Evolutionary conservation across 2,329 filamentous ascomycete genomes (phyloP), one percentile per base, ranked within the genome.

Genomic region (Fusarium staphyleae): DNA sequence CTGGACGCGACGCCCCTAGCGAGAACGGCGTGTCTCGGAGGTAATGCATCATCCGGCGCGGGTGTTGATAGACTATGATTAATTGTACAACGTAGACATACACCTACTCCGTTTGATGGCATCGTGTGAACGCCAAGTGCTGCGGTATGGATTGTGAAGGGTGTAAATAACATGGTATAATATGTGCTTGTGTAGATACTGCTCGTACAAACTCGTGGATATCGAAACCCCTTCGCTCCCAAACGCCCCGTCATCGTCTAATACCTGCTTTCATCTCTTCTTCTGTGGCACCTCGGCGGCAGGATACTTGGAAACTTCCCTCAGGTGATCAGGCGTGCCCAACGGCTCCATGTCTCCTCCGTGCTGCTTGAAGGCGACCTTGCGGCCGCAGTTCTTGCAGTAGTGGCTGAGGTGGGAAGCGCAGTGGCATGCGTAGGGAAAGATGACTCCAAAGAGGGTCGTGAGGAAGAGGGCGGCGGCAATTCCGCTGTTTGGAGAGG

Each of bases 261-360:
- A 5, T 4, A 2, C 16, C 10, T 2, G 3, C 22, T 15, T 15
- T 15, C 39, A 54, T n/a, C 56, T 55, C 34, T 59, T 41, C 18
- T 40, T 40, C 12, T 24, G 22, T 8, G 22, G 26, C 5, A 48
- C 44, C 1, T 45, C 37, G 3, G 60, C 58, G 3, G 52, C 41
- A 11, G 60, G 55, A 24, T 62, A 69, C 24, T 50, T 67, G 6
- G 66, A 69, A 5, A 52, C 46, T 30, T 69, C 52, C 10, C 66
- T 48, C 11, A 69, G 15, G 36, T 69, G 66, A 10, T 67, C 66
- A 4, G 66, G 66, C 13, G 66, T 69, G 4, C 66, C 66, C 7
- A 66, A 41, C 3, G 55, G 41, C 16, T 52, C 28, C 62, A 68
- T 66, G 7, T 56, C 3, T 1, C 48, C 52, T 14, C 59, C 55